Evolutionary conservation across 352 stramenopile species (phyloP), one percentile per base, ranked within the genome.

Genomic region (Phytophthora citricola): DNA sequence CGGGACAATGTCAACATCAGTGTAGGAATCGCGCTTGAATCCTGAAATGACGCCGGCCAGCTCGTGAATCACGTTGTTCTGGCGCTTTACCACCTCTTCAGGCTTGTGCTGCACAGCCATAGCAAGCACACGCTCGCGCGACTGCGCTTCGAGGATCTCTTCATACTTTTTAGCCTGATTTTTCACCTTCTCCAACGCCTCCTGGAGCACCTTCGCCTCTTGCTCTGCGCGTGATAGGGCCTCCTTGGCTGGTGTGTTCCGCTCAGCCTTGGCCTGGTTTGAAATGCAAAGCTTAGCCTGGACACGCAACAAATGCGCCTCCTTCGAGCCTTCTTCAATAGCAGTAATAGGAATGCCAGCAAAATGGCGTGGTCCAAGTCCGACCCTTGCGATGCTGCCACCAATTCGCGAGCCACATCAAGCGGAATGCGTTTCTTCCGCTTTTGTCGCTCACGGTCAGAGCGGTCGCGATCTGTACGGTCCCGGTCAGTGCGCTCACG

Each of bases 131-230:
- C 79, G 72, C 51, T 94, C 85, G 2, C 74, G 70, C 26, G 90
- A 89, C 62, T 95, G 85, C 22, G 77, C 63, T 54, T 90, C 82
- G 12, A 95, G 59, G 17, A 90, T 87, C 47, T 91, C 79, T 72
- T 95, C 87, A 71, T 95, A 95, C 57, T 92, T 91, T 56, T 91
- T 91, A 2, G 87, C 87, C 48, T 95, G 85, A 43, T 68, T 83
- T 64, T 95, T 93, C 34, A 95, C 81, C 49, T 91, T 92, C 56
- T 95, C 80, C 20, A 95, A 68, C 41, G 87, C 87, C 31, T 95
- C 87, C 58, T 92, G 83, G 8, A 95, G 69, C 36, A 94, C 78
- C 38, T 79, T 79, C 1, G 87, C 87, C 50, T 95, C 84, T 45
- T 85, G 62, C 41, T 95, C 84, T 0, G 84, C 86, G 22, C 84